Evolutionary conservation across 2,329 filamentous ascomycete species (phyloP), one percentile per base, ranked within the genome.

Genomic region (Daldinia sp.): DNA sequence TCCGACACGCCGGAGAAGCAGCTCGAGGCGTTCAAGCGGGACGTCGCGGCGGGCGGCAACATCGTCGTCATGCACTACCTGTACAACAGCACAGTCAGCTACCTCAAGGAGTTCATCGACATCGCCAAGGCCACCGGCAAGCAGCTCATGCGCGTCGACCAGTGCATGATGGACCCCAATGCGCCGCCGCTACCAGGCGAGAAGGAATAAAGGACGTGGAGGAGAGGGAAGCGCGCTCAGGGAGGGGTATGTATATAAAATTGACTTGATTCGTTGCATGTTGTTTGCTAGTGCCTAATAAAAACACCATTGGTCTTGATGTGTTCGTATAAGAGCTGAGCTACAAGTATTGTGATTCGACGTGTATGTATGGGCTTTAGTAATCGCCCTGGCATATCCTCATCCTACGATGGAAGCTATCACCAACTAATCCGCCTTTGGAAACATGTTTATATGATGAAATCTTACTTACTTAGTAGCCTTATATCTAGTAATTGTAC

Each of bases 41-140:
- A 90, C 75, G 83, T 92, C 2, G 81, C 82, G 26, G 87, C 85
- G 73, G 90, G 90, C 0, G 90, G 90, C 1, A 84, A 83, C 72
- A 79, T 92, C 56, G 88, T 90, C 0, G 90, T 92, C 12, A 87
- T 92, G 85, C 90, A 92, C 78, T 92, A 91, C 77, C 79, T 92
- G 39, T 90, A 89, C 76, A 84, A 87, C 48, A 85, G 82, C 51
- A 92, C 90, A 0, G 89, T 92, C 13, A 78, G 81, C 65, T 91
- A 91, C 75, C 82, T 92, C 46, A 81, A 83, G 57, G 83, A 91
- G 78, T 90, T 92, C 73, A 92, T 92, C 76, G 81, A 81, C 72
- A 85, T 89, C 67, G 89, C 89, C 28, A 91, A 90, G 82, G 82
- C 79, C 15, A 88, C 85, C 1, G 89, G 89, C 4, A 89, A 90